Evolutionary conservation across 2,329 filamentous ascomycete species (phyloP).

Genomic region (Penicillium sp.): DNA sequence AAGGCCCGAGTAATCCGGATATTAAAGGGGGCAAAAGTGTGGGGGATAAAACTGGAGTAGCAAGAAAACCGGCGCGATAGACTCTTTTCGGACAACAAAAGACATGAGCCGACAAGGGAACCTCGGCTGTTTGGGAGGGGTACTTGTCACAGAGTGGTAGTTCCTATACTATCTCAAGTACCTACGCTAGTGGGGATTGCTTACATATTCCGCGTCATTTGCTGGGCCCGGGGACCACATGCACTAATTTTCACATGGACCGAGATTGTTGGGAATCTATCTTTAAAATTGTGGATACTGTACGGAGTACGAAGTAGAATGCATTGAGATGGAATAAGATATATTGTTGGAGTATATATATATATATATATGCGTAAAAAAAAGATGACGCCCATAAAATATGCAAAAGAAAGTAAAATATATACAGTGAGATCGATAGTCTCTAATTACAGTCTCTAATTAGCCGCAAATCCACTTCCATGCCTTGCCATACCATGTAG

Average conservation of each 20-base stretch:
- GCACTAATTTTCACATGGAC: conserved; percentile 20
- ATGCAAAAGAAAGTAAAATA: background rate
- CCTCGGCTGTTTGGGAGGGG: conserved; percentile 20
- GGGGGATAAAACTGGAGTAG: conserved; percentile 17
- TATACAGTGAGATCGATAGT: background rate
- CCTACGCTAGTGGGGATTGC: conserved; percentile 1
- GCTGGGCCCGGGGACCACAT: conserved; percentile 12
- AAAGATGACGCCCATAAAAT: background rate
- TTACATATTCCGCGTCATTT: conserved; percentile 12
- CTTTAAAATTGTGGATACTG: background rate
- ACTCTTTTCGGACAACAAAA: conserved; percentile 16
- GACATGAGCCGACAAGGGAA: conserved; percentile 9
- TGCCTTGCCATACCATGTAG: conserved; percentile 32
- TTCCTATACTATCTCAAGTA: conserved; percentile 13
- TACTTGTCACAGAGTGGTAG: conserved; percentile 9
- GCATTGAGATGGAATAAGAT: no score
- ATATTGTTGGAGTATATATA: no score
- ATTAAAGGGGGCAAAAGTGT: conserved; percentile 14
- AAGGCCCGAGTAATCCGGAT: conserved; percentile 1
- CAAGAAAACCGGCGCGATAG: conserved; percentile 20
- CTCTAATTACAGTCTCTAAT: background rate
- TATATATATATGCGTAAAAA: background rate
- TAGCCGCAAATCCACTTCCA: conserved; percentile 26
- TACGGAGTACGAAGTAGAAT: no score
- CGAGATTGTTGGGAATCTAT: background rate